A percentile compares a stretch with the other conserved stretches of the same genome.
These are phyloP conservation scores for Uronychia binucleata DNA, from an alignment of 73 alveolate genomes.

Conservation along the genomic window DNA sequence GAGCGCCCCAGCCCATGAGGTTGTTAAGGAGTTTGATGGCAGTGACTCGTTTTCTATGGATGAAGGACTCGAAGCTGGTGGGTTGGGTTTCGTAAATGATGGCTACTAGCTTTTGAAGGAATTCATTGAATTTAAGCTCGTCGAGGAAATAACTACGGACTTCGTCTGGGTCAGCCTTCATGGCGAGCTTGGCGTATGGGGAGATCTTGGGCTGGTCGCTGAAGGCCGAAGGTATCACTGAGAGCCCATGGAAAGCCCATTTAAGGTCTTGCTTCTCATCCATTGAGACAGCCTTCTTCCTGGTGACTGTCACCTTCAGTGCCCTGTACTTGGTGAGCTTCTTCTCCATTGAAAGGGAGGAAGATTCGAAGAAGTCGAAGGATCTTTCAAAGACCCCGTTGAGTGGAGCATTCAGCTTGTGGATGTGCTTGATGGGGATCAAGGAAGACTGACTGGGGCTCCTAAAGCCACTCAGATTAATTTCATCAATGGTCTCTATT, in stretches of 20 bases:
- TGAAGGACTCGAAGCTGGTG: not conserved
- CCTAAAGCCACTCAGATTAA: not conserved
- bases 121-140: not conserved
- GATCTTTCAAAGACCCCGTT: not conserved
- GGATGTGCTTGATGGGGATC: not conserved
- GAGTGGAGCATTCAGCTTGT: not conserved
- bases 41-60: not conserved
- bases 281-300: not conserved
- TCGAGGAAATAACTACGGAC: conserved; percentile 22
- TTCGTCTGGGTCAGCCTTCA: conserved; percentile 14
- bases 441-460: not conserved
- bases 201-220: conserved; percentile 10
- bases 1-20: not conserved
- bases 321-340: not conserved
- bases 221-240: conserved; percentile 9
- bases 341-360: not conserved
- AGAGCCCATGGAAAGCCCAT: conserved; percentile 20
- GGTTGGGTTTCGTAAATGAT: not conserved
- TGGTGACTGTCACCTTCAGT: not conserved
- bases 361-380: not conserved
- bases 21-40: not conserved
- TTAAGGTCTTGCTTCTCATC: not conserved
- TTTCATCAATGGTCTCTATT: not conserved
- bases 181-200: not conserved
- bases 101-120: conserved; percentile 2